Percentiles rank a stretch among this genome's conserved stretches.
Conservation (phyloP, 2,329 filamentous ascomycete species). For the Coleophoma cylindrospora region DNA sequence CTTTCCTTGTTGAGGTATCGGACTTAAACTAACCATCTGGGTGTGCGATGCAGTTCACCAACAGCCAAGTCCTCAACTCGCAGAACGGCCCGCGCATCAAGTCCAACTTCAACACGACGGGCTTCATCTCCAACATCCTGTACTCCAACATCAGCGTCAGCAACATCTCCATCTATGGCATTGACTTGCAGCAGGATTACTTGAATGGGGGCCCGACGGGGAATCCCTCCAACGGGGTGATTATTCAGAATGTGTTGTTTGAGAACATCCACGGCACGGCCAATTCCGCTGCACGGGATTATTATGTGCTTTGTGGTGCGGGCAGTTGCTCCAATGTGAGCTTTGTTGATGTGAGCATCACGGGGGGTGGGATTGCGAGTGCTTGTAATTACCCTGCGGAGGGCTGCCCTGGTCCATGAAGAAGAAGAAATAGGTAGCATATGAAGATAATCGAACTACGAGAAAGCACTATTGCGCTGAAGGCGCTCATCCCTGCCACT, state of each 20-base stretch:
- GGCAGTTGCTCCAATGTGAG: slow-evolving; percentile 31
- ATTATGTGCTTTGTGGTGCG: slow-evolving; percentile 33
- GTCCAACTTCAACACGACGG: slow-evolving; percentile 32
- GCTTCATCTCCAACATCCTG: slow-evolving; percentile 33
- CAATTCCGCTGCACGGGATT: slow-evolving; percentile 25
- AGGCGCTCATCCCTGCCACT: slow-evolving; percentile 29
- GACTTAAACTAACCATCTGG: no score
- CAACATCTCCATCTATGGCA: slow-evolving; percentile 41
- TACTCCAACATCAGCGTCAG: slow-evolving; percentile 41
- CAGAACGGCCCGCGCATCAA: slow-evolving; percentile 34
- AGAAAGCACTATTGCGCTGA: no score
- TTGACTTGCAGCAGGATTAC: slow-evolving; percentile 48
- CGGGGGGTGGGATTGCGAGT: slow-evolving; percentile 21
- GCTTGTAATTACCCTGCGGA: slow-evolving; percentile 24
- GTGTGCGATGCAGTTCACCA: slow-evolving; percentile 22
- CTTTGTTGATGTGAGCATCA: slow-evolving; percentile 31
- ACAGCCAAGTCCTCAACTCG: slow-evolving; percentile 22
- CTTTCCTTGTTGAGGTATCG: no score
- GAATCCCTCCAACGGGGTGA: slow-evolving; percentile 31
- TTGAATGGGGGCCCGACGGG: slow-evolving; percentile 39
- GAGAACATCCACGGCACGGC: slow-evolving; percentile 30
- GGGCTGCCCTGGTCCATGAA: slow-evolving; percentile 17
- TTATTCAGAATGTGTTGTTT: slow-evolving; percentile 29
- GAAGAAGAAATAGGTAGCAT: not conserved
- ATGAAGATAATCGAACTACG: no score